Evolutionary conservation across 192 early-diverging fungal genomes (phyloP), one percentile per base, ranked within the genome.

Genomic region (Phycomyces blakesleeanus): DNA sequence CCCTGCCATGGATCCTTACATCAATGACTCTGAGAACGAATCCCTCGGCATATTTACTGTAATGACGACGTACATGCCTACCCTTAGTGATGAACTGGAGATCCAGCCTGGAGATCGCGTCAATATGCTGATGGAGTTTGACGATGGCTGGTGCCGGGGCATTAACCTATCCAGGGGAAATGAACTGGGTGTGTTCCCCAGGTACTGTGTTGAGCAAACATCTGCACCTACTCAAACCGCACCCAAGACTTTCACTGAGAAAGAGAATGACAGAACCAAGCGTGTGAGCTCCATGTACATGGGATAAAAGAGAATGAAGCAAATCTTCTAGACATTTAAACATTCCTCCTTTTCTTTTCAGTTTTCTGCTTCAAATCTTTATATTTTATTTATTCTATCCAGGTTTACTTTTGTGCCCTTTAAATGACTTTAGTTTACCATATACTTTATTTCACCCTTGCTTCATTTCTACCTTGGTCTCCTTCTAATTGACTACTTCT

Each of bases 71-170:
- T 82, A 82, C 42, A 78, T 72, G 21, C 83, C 83, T 6, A 78
- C 81, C 3, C 47, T 85, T 21, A 73, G 73, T 20, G 83, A 85
- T 53, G 83, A 85, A 64, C 71, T 85, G 42, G 79, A 79, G 61
- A 75, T 85, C 50, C 72, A 77, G 57, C 51, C 59, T 15, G 79
- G 81, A 15, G 83, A 85, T 29, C 76, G 76, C 7, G 75, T 85
- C 26, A 73, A 78, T 6, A 73, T 85, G 22, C 51, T 81, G 14
- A 69, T 71, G 34, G 78, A 79, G 51, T 85, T 78, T 52, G 83
- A 85, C 61, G 83, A 85, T 69, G 83, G 83, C 10, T 85, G 83
- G 83, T 78, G 78, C 58, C 71, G 75, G 47, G 83, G 79, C 27
- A 56, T 78, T 18, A 85, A 85, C 56, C 63, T 79, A 41, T 68